Conservation (phyloP, 371 early-diverging fungal genomes). For the Rhizomucor pusillus region DNA sequence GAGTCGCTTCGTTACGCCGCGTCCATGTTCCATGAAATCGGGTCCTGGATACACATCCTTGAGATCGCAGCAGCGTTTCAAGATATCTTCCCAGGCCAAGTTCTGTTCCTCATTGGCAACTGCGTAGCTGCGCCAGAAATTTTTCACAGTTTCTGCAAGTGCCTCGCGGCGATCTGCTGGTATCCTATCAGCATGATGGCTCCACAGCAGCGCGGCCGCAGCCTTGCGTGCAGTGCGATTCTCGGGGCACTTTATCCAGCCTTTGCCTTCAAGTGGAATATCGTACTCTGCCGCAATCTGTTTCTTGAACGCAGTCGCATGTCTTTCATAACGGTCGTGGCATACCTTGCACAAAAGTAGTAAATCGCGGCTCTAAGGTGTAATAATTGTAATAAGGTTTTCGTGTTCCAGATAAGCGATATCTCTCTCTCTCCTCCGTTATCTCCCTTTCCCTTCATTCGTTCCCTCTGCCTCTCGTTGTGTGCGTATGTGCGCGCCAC, state of each 20-base stretch:
- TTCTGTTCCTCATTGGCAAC: slow-evolving; percentile 4
- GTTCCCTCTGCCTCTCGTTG: not conserved
- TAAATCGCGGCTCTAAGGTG: slow-evolving; percentile 46
- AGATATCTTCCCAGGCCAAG: slow-evolving; percentile 18
- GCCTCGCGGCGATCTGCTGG: slow-evolving; percentile 29
- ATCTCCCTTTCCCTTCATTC: not conserved
- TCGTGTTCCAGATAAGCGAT: not conserved
- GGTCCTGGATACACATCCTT: slow-evolving; percentile 43
- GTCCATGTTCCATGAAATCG: slow-evolving; percentile 51
- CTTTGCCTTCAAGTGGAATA: slow-evolving; percentile 52
- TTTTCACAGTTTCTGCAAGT: slow-evolving; percentile 21
- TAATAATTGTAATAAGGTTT: not conserved
- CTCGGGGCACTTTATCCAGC: slow-evolving; percentile 49
- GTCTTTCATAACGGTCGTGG: slow-evolving; percentile 51
- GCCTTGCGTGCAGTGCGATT: slow-evolving; percentile 42
- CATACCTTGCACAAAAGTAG: slow-evolving; percentile 49
- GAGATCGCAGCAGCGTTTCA: slow-evolving; percentile 31
- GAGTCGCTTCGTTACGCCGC: slow-evolving; percentile 37
- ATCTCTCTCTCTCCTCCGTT: not conserved
- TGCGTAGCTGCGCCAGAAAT: slow-evolving; percentile 15
- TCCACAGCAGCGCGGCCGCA: slow-evolving; percentile 42
- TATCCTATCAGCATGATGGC: slow-evolving; percentile 29
- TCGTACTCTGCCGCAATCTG: slow-evolving; percentile 33
- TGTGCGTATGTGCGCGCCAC: no score
- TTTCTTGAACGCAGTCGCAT: slow-evolving; percentile 42